Base-by-base conservation (phyloP, 306 rosid genomes). In the Myrica gale region DNA sequence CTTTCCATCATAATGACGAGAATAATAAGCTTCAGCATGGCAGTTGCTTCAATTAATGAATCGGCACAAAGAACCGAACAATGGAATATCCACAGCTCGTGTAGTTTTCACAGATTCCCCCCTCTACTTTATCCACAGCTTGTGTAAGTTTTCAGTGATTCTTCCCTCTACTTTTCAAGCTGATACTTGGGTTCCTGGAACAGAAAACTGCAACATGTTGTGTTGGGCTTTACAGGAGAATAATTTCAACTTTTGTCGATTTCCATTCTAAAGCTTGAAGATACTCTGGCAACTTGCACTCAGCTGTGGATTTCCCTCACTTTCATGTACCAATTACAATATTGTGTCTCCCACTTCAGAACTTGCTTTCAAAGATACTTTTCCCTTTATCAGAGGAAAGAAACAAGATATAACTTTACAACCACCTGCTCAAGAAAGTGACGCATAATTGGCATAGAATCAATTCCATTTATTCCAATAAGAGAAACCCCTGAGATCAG, bases 201-300 rank as follows among this genome's bases (percentile, higher is more conserved):
- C 6, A 42, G 71, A 67, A 4, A 80, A 69, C 77, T 69, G 60
- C 54, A 63, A 46, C 11, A 72, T 23, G 17, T 19, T 32, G 37
- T 23, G 17, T 19, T 32, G 37, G 3, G 37, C 2, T 32, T 32
- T 32, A 32, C 37, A 32, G 37, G 37, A 32, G 37, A 32, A 32
- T 32, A 32, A 58, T 73, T 52, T 63, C 77, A 86, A 69, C 77
- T 76, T 80, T 73, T 56, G 37, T 69, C 70, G 44, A 20, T 78
- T 82, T 82, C 60, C 82, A 71, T 81, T 55, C 69, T 50, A 82
- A 82, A 51, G 21, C 47, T 21, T 46, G 26, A 81, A 76, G 76
- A 86, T 82, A 84, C 90, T 76, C 83, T 73, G 63, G 74, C 89
- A 87, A 86, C 74, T 78, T 81, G 80, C 57, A 73, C 73, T 37